These are phyloP conservation scores for Proliferodiscus dingleyae DNA, from an alignment of 2,329 filamentous ascomycete species.

Conservation along the genomic window DNA sequence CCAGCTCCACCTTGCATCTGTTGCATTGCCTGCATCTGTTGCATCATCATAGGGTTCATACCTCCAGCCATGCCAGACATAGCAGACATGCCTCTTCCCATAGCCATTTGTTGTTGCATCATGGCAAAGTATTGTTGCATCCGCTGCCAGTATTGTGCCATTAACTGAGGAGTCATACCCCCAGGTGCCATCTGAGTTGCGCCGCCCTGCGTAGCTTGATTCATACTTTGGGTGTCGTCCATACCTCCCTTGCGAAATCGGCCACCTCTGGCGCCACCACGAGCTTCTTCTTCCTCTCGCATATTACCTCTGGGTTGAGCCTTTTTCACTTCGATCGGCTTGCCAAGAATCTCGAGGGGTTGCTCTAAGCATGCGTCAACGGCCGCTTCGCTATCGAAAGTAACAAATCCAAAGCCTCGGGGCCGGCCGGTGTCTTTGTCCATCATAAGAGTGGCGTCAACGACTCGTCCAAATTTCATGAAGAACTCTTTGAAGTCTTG, in stretches of 20 bases:
- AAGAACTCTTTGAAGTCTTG: slow-evolving; percentile 97
- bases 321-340: slow-evolving; percentile 97
- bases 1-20: slow-evolving; percentile 28
- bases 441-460: slow-evolving; percentile 99
- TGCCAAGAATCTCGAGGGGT: slow-evolving; percentile 87
- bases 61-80: slow-evolving; percentile 60
- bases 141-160: slow-evolving; percentile 96
- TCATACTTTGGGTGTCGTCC: slow-evolving; percentile 41
- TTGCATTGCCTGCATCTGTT: slow-evolving; percentile 54
- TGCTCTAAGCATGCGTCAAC: slow-evolving; percentile 85
- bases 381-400: slow-evolving; percentile 91
- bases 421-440: slow-evolving; percentile 98
- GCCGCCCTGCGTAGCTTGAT: slow-evolving; percentile 30
- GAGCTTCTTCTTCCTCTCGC: slow-evolving; percentile 79
- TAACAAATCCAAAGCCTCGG: slow-evolving; percentile 95
- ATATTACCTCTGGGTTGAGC: slow-evolving; percentile 93
- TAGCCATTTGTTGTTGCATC: slow-evolving; percentile 91
- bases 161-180: slow-evolving; percentile 90
- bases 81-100: slow-evolving; percentile 57
- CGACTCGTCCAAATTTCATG: slow-evolving; percentile 89
- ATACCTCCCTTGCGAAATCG: slow-evolving; percentile 49
- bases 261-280: slow-evolving; percentile 46
- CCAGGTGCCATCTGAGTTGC: slow-evolving; percentile 37
- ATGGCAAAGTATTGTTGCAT: slow-evolving; percentile 97
- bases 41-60: slow-evolving; percentile 75